phyloP scores from a whole-genome alignment of 2,329 filamentous ascomycete genomes.

The Scytalidium lignicola region DNA sequence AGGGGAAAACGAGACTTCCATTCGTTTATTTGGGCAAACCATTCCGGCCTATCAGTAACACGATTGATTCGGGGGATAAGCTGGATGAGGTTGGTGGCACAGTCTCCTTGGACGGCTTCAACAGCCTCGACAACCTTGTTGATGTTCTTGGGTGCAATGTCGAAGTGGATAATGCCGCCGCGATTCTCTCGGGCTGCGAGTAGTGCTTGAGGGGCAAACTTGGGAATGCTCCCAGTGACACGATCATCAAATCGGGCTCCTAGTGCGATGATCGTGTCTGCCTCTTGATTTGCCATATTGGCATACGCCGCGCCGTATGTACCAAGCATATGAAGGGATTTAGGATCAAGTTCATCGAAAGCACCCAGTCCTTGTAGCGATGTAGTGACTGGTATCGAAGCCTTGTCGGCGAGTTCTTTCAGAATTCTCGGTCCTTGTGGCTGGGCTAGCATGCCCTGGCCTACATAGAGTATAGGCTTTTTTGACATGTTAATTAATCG shows the following conservation, averaged over 20 bases:
- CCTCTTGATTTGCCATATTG: slow-evolving; percentile 1
- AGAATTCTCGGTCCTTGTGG: background rate
- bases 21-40: background rate
- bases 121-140: background rate
- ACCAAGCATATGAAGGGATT: slow-evolving; percentile 1
- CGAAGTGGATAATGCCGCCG: slow-evolving; percentile 3
- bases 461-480: background rate
- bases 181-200: background rate
- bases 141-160: slow-evolving; percentile 2
- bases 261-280: background rate
- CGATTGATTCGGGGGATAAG: background rate
- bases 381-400: slow-evolving; percentile 2
- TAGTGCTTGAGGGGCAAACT: background rate
- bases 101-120: slow-evolving; percentile 1
- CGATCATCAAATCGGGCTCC: slow-evolving; percentile 3
- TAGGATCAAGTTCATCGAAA: slow-evolving; percentile 1
- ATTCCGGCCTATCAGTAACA: background rate
- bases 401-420: slow-evolving; percentile 3
- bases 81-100: background rate
- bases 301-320: slow-evolving; percentile 1
- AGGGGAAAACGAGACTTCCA: slow-evolving; percentile 62
- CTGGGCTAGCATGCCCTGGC: background rate
- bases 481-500: background rate
- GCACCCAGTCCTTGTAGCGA: slow-evolving; percentile 1
- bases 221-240: background rate